Conservation (phyloP, 768 basidiomycete species). For the Thelephora ganbajun region DNA sequence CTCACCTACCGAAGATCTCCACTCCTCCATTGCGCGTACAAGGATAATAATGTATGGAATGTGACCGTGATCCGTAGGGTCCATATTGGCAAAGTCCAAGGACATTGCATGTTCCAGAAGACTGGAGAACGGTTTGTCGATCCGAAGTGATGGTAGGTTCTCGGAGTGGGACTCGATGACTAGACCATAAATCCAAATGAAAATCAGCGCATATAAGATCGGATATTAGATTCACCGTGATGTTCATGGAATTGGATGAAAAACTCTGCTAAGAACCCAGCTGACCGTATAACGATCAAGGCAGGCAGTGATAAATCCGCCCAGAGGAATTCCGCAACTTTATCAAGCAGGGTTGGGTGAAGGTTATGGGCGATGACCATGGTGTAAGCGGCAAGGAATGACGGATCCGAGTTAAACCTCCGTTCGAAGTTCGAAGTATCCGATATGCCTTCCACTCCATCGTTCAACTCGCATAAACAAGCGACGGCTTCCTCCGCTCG, state of each 20-base stretch:
- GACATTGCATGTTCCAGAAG: conserved; percentile 59
- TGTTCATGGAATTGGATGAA: conserved; percentile 85
- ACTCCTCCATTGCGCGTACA: conserved; percentile 67
- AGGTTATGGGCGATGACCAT: conserved; percentile 83
- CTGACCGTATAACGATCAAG: conserved; percentile 67
- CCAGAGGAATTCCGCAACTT: conserved; percentile 60
- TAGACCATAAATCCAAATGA: conserved; percentile 15
- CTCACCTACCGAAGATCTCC: conserved; percentile 51
- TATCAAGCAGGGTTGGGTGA: conserved; percentile 34
- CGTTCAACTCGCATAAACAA: conserved; percentile 76
- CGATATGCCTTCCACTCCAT: conserved; percentile 60
- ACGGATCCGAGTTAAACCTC: conserved; percentile 22
- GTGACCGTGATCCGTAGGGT: conserved; percentile 81
- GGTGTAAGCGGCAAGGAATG: conserved; percentile 49
- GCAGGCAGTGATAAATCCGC: conserved; percentile 40
- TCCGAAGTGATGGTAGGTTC: conserved; percentile 56
- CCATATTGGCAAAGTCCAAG: conserved; percentile 66
- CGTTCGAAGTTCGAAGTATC: conserved; percentile 37
- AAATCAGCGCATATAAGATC: not conserved
- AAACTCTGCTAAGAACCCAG: conserved; percentile 85
- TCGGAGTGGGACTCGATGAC: conserved; percentile 71
- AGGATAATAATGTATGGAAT: conserved; percentile 85
- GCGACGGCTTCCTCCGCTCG: conserved; percentile 71
- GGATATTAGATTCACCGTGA: conserved; percentile 37
- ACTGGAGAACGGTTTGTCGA: conserved; percentile 80